Evolutionary conservation across 257 asterid species (phyloP).

Genomic region (Ligustrum vulgare): DNA sequence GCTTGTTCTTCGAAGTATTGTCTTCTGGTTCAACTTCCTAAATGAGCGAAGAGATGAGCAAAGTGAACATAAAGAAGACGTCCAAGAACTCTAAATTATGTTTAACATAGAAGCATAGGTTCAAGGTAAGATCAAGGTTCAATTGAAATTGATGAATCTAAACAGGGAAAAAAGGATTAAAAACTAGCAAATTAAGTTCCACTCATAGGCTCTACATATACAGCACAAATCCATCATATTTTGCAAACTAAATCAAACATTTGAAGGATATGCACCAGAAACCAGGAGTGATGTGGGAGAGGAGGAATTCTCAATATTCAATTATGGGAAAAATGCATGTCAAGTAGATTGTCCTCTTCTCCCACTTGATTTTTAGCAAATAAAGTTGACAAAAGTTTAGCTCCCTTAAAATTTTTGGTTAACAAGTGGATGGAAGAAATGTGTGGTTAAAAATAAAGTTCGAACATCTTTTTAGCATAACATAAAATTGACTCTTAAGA

Average conservation of each 20-base stretch:
- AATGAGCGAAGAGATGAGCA: constrained; percentile 18
- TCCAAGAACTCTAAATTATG: constrained; percentile 3
- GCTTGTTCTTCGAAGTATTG: constrained; percentile 40
- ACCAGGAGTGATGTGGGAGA: too few species aligned
- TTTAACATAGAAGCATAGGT: not conserved
- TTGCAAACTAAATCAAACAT: not conserved
- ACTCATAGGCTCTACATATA: not conserved
- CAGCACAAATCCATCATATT: not conserved
- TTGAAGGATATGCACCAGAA: constrained; percentile 1
- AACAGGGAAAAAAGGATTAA: not conserved
- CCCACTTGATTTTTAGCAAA: not conserved
- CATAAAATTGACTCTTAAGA: too few species aligned
- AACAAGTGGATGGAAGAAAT: too few species aligned
- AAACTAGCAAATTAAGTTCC: not conserved
- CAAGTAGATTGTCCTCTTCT: not conserved
- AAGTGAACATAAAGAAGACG: constrained; percentile 19
- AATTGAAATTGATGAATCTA: not conserved
- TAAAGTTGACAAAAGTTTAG: too few species aligned
- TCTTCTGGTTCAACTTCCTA: constrained; percentile 59
- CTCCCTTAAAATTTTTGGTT: too few species aligned
- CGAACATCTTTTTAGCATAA: too few species aligned
- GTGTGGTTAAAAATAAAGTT: too few species aligned
- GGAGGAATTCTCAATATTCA: not conserved
- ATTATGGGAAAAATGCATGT: not conserved
- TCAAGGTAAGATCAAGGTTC: not conserved